These are phyloP conservation scores for Neodidymelliopsis sp. DNA, from an alignment of 2,329 filamentous ascomycete species.

Conservation along the genomic window DNA sequence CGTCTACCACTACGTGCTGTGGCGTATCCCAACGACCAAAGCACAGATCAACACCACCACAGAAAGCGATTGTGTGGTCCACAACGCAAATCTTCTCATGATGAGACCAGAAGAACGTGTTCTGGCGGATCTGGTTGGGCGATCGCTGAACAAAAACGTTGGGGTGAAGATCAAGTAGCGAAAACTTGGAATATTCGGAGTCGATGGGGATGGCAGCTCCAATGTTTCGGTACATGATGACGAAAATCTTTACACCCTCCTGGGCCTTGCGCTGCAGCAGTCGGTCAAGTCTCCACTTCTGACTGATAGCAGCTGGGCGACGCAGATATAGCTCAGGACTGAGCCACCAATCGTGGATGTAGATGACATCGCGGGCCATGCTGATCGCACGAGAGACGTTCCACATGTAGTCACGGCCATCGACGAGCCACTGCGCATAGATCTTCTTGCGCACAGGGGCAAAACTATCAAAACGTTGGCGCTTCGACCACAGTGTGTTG, in stretches of 20 bases:
- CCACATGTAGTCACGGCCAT: constrained; percentile 99
- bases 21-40: constrained; percentile 98
- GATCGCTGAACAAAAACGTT: constrained; percentile 97
- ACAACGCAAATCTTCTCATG: constrained; percentile 98
- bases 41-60: constrained; percentile 94
- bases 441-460: constrained; percentile 86
- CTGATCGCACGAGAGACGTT: constrained; percentile 96
- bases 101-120: constrained; percentile 99
- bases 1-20: constrained; percentile 87
- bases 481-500: constrained; percentile 81
- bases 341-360: constrained; percentile 99
- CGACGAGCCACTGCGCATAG: constrained; percentile 95
- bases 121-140: constrained; percentile 97
- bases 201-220: constrained; percentile 97
- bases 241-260: constrained; percentile 96
- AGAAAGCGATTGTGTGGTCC: constrained; percentile 94
- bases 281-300: constrained; percentile 95
- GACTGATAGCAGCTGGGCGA: constrained; percentile 90
- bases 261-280: constrained; percentile 91
- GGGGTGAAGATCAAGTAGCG: constrained; percentile 89
- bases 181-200: constrained; percentile 97
- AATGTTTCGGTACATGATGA: constrained; percentile 97
- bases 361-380: constrained; percentile 97
- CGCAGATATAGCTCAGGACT: constrained; percentile 96
- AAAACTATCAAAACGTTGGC: constrained; percentile 91